Base-by-base conservation (phyloP, 352 stramenopile species). In the Globisporangium radiosum region DNA sequence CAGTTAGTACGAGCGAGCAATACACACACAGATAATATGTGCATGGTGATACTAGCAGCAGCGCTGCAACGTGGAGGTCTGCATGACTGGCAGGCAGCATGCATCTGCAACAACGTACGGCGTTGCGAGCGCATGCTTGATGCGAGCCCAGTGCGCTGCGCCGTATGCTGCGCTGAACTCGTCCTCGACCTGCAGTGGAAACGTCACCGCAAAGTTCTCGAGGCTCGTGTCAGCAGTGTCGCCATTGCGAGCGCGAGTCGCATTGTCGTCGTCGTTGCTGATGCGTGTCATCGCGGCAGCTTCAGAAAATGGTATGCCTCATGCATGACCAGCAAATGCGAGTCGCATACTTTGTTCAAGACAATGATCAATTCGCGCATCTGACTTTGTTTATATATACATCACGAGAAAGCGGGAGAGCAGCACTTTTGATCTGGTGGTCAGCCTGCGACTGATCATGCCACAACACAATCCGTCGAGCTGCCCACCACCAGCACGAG, bases 51-150 rank as follows among this genome's bases (percentile, higher is more conserved):
- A 2, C 25, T 33, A 33, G 25, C 25, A 33, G 25, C 25, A 33
- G 25, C 1, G 25, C 25, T 33, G 25, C 25, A 33, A 33, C 25
- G 25, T 33, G 25, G 25, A 17, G 11, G 43, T 6, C 43, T 33
- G 11, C 10, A 47, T 13, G 43, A 47, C 42, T 47, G 4, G 44
- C n/a, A 11, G 10, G 15, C 37, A 47, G 14, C 45, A 54, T 25
- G 4, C 33, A 10, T 15, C 1, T 37, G 3, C 0, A 36, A 14
- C 7, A 25, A 77, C 73, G 47, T 82, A 89, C 78, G 81, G 74
- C 13, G 68, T 68, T 36, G 81, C 78, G 47, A 95, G 71, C 33
- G 81, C 72, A 38, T 71, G 76, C 60, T 93, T 92, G 70, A 95
- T 93, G 47, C 75, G 67, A 5, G 58, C 57, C 80, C 85, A 95